Conservation (phyloP, 108 stramenopile species). For the Fragilaria crotonensis region DNA sequence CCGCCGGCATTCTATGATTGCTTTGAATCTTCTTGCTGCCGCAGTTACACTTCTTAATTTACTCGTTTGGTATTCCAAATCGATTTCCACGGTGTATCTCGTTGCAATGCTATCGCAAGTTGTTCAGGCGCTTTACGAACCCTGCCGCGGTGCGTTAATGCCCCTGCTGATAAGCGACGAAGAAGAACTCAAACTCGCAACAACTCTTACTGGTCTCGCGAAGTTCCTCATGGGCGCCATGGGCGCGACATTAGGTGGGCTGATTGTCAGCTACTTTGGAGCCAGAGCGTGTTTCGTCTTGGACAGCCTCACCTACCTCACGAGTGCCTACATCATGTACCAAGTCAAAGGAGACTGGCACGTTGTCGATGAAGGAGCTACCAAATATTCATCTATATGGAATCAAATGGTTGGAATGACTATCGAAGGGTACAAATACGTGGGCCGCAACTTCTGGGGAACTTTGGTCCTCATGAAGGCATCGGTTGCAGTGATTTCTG, state of each 20-base stretch:
- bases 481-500: constrained; percentile 34
- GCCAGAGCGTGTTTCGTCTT: no score
- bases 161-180: constrained; percentile 52
- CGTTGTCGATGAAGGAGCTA: no score
- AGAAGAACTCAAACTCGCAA: constrained; percentile 48
- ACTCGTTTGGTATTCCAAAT: constrained; percentile 30
- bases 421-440: no score
- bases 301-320: no score
- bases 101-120: constrained; percentile 43
- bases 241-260: no score
- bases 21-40: constrained; percentile 46
- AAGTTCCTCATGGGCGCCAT: constrained; percentile 56
- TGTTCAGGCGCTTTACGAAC: no score
- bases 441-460: constrained; percentile 36
- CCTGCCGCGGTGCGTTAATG: constrained; percentile 37
- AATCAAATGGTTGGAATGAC: no score
- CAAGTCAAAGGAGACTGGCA: no score
- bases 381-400: constrained; percentile 9
- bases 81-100: constrained; percentile 39
- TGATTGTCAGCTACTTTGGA: no score
- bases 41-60: constrained; percentile 34
- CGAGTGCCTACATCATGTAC: no score
- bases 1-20: constrained; percentile 46
- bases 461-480: constrained; percentile 47
- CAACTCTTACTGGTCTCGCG: no score